Evolutionary conservation across 1,284 basidiomycete species (phyloP), one percentile per base, ranked within the genome.

Genomic region (Cryptococcus neoformans): DNA sequence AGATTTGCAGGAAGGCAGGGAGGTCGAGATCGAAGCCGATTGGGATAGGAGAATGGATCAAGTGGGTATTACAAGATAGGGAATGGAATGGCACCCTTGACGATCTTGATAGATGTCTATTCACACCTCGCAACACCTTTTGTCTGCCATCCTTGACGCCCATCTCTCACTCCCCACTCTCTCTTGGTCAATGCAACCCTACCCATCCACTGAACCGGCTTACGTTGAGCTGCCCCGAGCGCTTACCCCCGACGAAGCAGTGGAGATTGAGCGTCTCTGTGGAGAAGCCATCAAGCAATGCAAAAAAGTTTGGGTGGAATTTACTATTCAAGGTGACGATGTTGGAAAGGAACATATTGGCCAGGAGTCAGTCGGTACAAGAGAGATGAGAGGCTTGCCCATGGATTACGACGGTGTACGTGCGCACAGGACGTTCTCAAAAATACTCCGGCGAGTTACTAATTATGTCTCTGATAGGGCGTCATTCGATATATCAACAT

Each of bases 401-500:
- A 70, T 70, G 51, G 75, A 78, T 57, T 78, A 78, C 56, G 63
- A 62, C 6, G 71, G 68, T 37, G 75, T 78, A 53, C 64, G 76
- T 28, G 28, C 28, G 28, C 28, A 28, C 4, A 28, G 28, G 4
- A 28, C 28, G 4, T 28, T 28, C 28, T 28, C 28, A 28, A 4
- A 4, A 28, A 28, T 28, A 28, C 28, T 28, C 72, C 40, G 6
- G 9, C 46, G 17, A 47, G 16, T 36, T 4, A 46, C 54, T 50
- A 39, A 45, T 12, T 44, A 6, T 54, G 54, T n/a, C 1, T 6
- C 10, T 16, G 7, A 2, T 54, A 78, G 42, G 90, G 89, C 21
- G 86, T 93, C 8, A 87, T 90, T 67, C 81, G 91, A 16, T 85
- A 88, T 14, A 84, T 92, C 39, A 81, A 87, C 44, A 93, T 94